A percentile compares a stretch with the other conserved stretches of the same genome.
phyloP scores from a whole-genome alignment of 2,329 filamentous ascomycete genomes.

The Cordyceps pruinosa region DNA sequence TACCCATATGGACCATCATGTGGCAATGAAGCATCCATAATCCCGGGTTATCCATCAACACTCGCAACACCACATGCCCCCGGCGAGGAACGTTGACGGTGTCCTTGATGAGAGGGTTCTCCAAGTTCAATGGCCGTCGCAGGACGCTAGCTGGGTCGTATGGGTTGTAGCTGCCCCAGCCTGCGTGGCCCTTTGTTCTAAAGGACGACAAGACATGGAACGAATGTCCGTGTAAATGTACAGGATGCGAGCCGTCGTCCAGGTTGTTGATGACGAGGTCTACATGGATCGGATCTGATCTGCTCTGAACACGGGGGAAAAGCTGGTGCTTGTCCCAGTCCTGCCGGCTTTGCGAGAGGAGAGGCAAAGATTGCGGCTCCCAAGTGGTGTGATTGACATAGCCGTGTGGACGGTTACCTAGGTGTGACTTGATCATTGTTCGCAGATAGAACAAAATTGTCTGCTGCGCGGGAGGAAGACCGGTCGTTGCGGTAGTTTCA shows the following conservation, averaged over 20 bases:
- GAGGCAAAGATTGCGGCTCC: conserved; percentile 17
- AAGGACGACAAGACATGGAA: conserved; percentile 36
- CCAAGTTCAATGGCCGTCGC: conserved; percentile 11
- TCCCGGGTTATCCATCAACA: conserved; percentile 20
- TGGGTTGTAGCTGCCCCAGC: conserved; percentile 23
- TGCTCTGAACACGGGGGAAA: conserved; percentile 15
- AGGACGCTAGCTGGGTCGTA: conserved; percentile 13
- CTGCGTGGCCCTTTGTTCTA: conserved; percentile 15
- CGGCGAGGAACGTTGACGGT: conserved; percentile 34
- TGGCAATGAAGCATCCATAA: conserved; percentile 25
- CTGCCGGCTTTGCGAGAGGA: conserved; percentile 17
- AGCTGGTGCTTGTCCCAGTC: conserved; percentile 20
- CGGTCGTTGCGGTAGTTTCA: background rate
- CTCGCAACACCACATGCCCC: conserved; percentile 20
- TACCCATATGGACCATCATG: conserved; percentile 22
- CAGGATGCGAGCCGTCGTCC: conserved; percentile 26
- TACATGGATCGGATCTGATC: conserved; percentile 14
- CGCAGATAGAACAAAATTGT: conserved; percentile 20
- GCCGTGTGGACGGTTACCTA: conserved; percentile 19
- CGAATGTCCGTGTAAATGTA: conserved; percentile 51
- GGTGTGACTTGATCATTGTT: conserved; percentile 18
- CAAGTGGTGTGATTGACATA: conserved; percentile 23
- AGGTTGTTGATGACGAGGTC: conserved; percentile 28
- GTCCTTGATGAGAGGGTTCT: conserved; percentile 21
- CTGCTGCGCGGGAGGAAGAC: conserved; percentile 14